Evolutionary conservation across 2,329 filamentous ascomycete species (phyloP), one percentile per base, ranked within the genome.

Genomic region (Xylaria sp.): DNA sequence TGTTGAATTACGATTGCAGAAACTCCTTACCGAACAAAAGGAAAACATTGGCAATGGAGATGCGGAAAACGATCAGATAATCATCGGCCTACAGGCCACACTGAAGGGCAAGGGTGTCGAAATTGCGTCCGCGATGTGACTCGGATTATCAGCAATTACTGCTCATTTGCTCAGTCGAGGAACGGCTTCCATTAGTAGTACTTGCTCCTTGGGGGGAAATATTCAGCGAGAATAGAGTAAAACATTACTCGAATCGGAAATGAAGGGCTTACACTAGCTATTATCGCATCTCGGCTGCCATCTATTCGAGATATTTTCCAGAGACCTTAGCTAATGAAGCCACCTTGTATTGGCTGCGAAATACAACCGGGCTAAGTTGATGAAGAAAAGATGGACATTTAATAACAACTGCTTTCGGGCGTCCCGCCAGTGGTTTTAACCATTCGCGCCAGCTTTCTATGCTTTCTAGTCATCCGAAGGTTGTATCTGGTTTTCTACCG

Each of bases 1-100:
- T 47, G 65, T 78, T 12, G 76, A 78, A 56, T 58, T 61, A 6
- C 71, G 71, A 30, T 59, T 78, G 1, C 71, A 72, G 50, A 61
- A 58, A 17, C 30, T 77, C 4, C 64, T 79, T 5, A 58, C 64
- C 2, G 34, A 50, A 4, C 68, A 71, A 24, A 67, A 68, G 59
- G 63, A 69, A 36, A 62, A 69, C 9, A 47, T 61, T 24, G 45
- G 51, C 36, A 17, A 55, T 3, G 34, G 30, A 19, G 36, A 8
- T 12, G 36, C 30, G 12, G 54, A 8, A 27, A 34, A 59, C 8
- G 36, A 17, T n/a, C 32, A 11, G 11, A 5, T 56, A 21, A 59
- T 30, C 9, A 57, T 70, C 17, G 36, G 62, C 51, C 56, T 71
- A 61, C 61, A 54, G 17, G 30, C 65, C 4, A 24, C 27, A 19